These are phyloP conservation scores for Balamuthia mandrillaris DNA, from an alignment of 208 protist genomes.

Conservation along the genomic window DNA sequence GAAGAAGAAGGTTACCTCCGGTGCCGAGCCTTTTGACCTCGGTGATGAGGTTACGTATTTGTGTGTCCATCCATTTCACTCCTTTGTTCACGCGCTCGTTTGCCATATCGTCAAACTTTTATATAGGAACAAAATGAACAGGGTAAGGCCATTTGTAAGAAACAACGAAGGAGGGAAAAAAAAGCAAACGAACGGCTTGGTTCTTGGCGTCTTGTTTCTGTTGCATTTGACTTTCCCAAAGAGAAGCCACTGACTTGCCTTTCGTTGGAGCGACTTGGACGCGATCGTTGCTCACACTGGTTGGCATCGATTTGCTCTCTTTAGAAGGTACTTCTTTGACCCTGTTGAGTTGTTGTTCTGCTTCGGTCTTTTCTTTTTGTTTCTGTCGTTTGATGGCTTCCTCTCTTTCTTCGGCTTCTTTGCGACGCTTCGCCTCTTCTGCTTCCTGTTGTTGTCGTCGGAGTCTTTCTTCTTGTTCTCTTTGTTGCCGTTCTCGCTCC, in stretches of 20 bases:
- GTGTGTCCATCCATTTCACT: slow-evolving; percentile 33
- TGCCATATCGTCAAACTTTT: slow-evolving; percentile 1
- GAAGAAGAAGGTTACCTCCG: too few relatives aligned
- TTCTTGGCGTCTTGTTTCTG: not conserved
- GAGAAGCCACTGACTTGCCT: not conserved
- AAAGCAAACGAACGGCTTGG: not conserved
- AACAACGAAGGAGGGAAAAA: not conserved
- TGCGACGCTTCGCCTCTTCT: too few relatives aligned
- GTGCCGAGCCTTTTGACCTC: slow-evolving; percentile 25
- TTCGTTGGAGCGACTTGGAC: too few relatives aligned
- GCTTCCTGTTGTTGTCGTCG: too few relatives aligned
- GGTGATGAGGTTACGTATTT: slow-evolving; percentile 17
- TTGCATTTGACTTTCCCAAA: slow-evolving; percentile 19
- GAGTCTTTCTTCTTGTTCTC: not conserved
- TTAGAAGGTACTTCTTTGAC: not conserved
- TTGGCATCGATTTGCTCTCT: not conserved
- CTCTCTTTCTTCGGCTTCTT: not conserved
- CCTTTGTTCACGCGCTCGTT: slow-evolving; percentile 25
- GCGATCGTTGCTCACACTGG: too few relatives aligned
- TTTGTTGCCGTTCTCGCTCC: not conserved
- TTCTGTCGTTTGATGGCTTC: not conserved
- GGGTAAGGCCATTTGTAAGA: not conserved
- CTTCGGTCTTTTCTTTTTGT: not conserved
- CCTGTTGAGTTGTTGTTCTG: not conserved
- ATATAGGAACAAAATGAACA: not conserved